Percentiles rank a stretch among this genome's conserved stretches.
Evolutionary conservation across 1,284 basidiomycete species (phyloP).

Genomic region (Malassezia restricta): DNA sequence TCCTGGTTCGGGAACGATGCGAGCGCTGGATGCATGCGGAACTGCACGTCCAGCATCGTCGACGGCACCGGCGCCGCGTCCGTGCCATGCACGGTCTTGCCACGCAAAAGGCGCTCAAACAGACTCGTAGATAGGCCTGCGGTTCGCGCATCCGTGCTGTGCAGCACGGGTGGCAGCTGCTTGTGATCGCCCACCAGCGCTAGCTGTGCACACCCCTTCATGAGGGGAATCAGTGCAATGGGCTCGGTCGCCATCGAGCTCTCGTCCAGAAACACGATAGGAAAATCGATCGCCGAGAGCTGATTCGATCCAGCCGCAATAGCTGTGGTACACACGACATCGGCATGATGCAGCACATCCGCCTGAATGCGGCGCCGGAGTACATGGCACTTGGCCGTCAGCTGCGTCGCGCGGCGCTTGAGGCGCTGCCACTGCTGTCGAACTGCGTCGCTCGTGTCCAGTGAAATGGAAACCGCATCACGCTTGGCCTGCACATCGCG

Average conservation of each 20-base stretch:
- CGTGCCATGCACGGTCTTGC: background rate
- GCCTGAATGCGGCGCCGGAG: conserved; percentile 41
- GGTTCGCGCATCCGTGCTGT: conserved; percentile 50
- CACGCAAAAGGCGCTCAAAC: conserved; percentile 71
- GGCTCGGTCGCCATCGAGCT: conserved; percentile 93
- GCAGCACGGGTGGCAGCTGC: conserved; percentile 81
- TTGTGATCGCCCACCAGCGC: conserved; percentile 90
- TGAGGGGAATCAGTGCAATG: conserved; percentile 47
- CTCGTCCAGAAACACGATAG: conserved; percentile 84
- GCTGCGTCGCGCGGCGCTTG: background rate
- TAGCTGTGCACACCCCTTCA: conserved; percentile 57
- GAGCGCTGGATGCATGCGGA: conserved; percentile 85
- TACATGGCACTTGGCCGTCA: conserved; percentile 27
- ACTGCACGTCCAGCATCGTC: conserved; percentile 74
- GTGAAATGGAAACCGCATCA: conserved; percentile 17
- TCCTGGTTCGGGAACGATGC: conserved; percentile 69
- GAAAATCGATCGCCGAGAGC: conserved; percentile 61
- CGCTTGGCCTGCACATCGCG: conserved; percentile 19
- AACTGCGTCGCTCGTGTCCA: background rate
- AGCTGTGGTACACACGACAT: conserved; percentile 47
- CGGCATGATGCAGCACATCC: conserved; percentile 44
- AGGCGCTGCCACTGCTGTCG: background rate
- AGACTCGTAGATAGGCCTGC: conserved; percentile 65
- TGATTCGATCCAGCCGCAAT: conserved; percentile 24
- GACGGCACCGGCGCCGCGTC: conserved; percentile 50